Conservation (phyloP, 208 protist species). For the Leishmania martiniquensis region DNA sequence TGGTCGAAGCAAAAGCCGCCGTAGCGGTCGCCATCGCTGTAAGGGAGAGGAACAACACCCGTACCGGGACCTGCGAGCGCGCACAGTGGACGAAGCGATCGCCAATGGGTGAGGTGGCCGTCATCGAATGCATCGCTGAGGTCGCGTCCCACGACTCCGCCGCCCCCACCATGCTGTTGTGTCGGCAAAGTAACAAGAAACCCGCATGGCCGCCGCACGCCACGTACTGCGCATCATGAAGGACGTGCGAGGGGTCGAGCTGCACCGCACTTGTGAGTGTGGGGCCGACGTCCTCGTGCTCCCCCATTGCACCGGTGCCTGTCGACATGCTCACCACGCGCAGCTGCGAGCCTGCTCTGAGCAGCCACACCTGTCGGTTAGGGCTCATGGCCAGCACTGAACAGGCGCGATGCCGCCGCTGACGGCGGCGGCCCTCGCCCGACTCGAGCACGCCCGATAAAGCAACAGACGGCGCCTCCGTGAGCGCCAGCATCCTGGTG, state of each 20-base stretch:
- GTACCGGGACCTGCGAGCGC: neutral
- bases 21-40: conserved; percentile 3
- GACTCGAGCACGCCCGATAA: neutral
- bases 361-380: conserved; percentile 31
- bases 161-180: neutral
- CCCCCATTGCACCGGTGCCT: neutral
- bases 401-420: conserved; percentile 1
- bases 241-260: neutral
- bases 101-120: neutral
- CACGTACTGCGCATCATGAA: conserved; percentile 33
- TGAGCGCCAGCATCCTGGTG: conserved; percentile 3
- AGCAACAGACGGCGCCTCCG: neutral
- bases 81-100: conserved; percentile 17
- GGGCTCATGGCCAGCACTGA: conserved; percentile 18
- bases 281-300: neutral
- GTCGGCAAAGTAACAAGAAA: conserved; percentile 27
- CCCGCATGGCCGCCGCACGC: conserved; percentile 12
- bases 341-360: conserved; percentile 5
- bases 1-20: neutral
- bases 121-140: neutral
- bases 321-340: conserved; percentile 17
- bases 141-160: neutral
- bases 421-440: neutral
- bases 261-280: conserved; percentile 1
- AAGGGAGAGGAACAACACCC: conserved; percentile 29